A percentile compares a stretch with the other conserved stretches of the same genome.
phyloP scores from a whole-genome alignment of 345 rosid species.

The Diplotaxis tenuifolia region DNA sequence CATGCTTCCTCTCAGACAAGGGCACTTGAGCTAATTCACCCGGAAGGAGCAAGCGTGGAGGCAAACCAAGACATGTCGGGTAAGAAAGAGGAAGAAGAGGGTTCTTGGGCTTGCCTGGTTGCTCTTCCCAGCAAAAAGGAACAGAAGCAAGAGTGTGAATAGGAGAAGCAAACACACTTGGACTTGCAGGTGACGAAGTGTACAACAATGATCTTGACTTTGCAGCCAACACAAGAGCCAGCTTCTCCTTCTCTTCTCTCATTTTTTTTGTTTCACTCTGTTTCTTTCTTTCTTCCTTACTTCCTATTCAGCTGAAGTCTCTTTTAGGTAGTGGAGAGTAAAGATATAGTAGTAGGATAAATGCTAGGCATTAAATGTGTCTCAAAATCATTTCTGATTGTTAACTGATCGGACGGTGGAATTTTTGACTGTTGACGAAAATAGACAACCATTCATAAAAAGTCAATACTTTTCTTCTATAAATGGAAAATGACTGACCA shows the following conservation, averaged over 20 bases:
- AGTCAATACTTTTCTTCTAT: conserved; percentile 34
- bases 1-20: conserved; percentile 45
- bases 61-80: conserved; percentile 54
- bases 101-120: conserved; percentile 81
- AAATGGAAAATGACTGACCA: conserved; percentile 14
- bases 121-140: conserved; percentile 88
- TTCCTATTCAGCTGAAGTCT: conserved; percentile 7
- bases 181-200: conserved; percentile 52
- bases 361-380: conserved; percentile 34
- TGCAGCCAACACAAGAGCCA: conserved; percentile 43
- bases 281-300: background rate
- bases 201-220: conserved; percentile 34
- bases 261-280: background rate
- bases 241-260: conserved; percentile 43
- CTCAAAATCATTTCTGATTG: conserved; percentile 16
- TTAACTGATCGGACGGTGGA: conserved; percentile 28
- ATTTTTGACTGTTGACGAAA: conserved; percentile 21
- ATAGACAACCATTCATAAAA: conserved; percentile 28
- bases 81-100: conserved; percentile 35
- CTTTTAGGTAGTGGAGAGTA: conserved; percentile 32
- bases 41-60: conserved; percentile 56
- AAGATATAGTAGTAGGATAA: conserved; percentile 26
- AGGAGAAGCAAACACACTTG: conserved; percentile 63
- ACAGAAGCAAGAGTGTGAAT: conserved; percentile 59
- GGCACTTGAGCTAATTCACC: conserved; percentile 48